These are phyloP conservation scores for Rhizoclosmatium globosum DNA, from an alignment of 192 early-diverging fungal genomes.

Conservation along the genomic window DNA sequence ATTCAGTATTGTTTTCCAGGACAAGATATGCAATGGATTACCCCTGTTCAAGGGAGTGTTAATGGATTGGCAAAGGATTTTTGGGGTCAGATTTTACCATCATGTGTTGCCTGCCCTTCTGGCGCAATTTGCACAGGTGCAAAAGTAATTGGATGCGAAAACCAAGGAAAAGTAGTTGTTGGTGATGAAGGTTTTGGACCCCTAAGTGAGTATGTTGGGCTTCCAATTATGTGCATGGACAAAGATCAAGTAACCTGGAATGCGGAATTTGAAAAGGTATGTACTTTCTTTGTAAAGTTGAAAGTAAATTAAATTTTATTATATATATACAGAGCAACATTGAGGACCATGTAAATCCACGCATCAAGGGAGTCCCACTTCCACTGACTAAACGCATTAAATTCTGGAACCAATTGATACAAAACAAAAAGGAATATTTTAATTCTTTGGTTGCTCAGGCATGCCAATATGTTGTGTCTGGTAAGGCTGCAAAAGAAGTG, in stretches of 20 bases:
- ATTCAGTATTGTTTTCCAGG: constrained; percentile 14
- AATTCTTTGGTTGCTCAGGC: too few species aligned
- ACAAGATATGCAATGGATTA: background rate
- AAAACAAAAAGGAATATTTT: too few species aligned
- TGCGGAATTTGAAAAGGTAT: background rate
- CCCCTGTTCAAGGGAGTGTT: background rate
- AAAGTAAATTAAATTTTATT: too few species aligned
- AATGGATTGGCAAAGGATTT: constrained; percentile 24
- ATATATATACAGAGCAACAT: background rate
- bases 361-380: background rate
- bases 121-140: constrained; percentile 15
- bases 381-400: background rate
- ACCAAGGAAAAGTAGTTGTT: background rate
- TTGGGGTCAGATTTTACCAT: constrained; percentile 30
- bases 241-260: background rate
- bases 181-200: constrained; percentile 35
- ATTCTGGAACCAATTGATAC: too few species aligned
- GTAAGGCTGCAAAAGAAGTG: too few species aligned
- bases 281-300: background rate
- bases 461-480: too few species aligned
- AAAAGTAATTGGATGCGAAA: constrained; percentile 1
- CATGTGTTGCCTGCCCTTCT: constrained; percentile 20
- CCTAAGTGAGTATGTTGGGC: constrained; percentile 13
- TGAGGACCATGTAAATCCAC: background rate
- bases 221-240: constrained; percentile 1